A percentile compares a stretch with the other conserved stretches of the same genome.
Evolutionary conservation across 1,284 basidiomycete genomes (phyloP).

Genomic region (Ustilago vetiveriae): DNA sequence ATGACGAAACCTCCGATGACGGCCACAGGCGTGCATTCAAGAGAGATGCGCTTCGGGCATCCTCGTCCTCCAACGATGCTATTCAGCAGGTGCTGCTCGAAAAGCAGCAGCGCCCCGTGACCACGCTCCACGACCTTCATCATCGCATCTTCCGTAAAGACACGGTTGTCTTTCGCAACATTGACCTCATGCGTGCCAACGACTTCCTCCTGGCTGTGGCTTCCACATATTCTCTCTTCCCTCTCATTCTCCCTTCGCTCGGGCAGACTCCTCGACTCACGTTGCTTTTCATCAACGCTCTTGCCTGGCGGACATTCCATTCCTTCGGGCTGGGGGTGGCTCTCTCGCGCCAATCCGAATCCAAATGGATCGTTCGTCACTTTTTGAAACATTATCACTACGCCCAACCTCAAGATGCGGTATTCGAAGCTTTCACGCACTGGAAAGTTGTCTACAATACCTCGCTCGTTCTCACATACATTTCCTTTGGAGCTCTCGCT

Average conservation of each 20-base stretch:
- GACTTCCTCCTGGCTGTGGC: slow-evolving; percentile 77
- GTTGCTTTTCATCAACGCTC: slow-evolving; percentile 82
- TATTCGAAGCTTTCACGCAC: slow-evolving; percentile 89
- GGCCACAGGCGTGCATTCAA: slow-evolving; percentile 18
- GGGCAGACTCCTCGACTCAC: slow-evolving; percentile 68
- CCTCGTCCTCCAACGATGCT: slow-evolving; percentile 43
- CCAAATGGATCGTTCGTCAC: slow-evolving; percentile 90
- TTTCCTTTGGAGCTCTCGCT: slow-evolving; percentile 54
- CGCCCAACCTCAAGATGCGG: slow-evolving; percentile 62
- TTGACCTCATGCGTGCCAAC: slow-evolving; percentile 81
- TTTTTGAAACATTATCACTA: slow-evolving; percentile 79
- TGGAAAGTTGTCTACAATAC: slow-evolving; percentile 95
- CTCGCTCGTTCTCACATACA: slow-evolving; percentile 91
- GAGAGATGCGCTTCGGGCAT: slow-evolving; percentile 20
- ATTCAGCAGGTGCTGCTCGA: slow-evolving; percentile 21
- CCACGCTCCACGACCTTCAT: slow-evolving; percentile 83
- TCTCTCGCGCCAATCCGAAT: slow-evolving; percentile 82
- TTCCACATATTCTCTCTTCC: slow-evolving; percentile 72
- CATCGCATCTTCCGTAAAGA: slow-evolving; percentile 92
- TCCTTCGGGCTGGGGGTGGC: slow-evolving; percentile 86
- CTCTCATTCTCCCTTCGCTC: slow-evolving; percentile 56
- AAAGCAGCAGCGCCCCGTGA: slow-evolving; percentile 21
- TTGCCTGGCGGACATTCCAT: slow-evolving; percentile 87
- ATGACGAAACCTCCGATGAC: slow-evolving; percentile 38
- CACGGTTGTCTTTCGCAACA: slow-evolving; percentile 79